Percentiles rank a stretch among this genome's conserved stretches.
phyloP scores from a whole-genome alignment of 1,284 basidiomycete genomes.

The Ceratobasidium sp. region DNA sequence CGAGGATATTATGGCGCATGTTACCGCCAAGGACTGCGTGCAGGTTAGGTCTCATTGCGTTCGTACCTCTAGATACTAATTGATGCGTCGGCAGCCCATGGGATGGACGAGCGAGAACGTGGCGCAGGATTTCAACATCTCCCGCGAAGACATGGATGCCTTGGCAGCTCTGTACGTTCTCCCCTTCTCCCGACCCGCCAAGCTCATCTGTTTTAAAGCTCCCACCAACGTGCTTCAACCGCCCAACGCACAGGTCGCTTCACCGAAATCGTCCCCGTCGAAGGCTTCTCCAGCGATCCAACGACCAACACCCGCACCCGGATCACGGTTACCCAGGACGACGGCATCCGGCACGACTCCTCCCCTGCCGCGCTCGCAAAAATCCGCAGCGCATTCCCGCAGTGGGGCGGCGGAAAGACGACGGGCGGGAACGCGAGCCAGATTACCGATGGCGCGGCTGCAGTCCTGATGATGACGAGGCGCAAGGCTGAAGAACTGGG shows the following conservation, averaged over 20 bases:
- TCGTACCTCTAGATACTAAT: slow-evolving; percentile 48
- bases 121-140: slow-evolving; percentile 81
- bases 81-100: slow-evolving; percentile 69
- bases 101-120: slow-evolving; percentile 89
- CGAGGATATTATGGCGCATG: slow-evolving; percentile 63
- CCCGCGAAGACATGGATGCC: slow-evolving; percentile 85
- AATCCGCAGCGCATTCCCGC: slow-evolving; percentile 85
- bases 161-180: slow-evolving; percentile 71
- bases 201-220: slow-evolving; percentile 53
- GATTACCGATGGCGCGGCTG: slow-evolving; percentile 88
- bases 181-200: slow-evolving; percentile 56
- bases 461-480: slow-evolving; percentile 87
- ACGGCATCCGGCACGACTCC: slow-evolving; percentile 82
- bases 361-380: slow-evolving; percentile 71
- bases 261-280: slow-evolving; percentile 82
- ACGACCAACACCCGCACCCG: slow-evolving; percentile 68
- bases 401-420: slow-evolving; percentile 81
- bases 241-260: slow-evolving; percentile 74
- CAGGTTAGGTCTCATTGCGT: slow-evolving; percentile 62
- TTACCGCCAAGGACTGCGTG: slow-evolving; percentile 73
- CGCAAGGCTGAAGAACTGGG: slow-evolving; percentile 83
- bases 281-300: slow-evolving; percentile 55
- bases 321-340: slow-evolving; percentile 72
- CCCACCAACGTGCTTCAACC: slow-evolving; percentile 79
- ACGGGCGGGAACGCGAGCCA: slow-evolving; percentile 92